A percentile compares a stretch with the other conserved stretches of the same genome.
phyloP scores from a whole-genome alignment of 495 filamentous ascomycete species.

The Neurospora cerealis region DNA sequence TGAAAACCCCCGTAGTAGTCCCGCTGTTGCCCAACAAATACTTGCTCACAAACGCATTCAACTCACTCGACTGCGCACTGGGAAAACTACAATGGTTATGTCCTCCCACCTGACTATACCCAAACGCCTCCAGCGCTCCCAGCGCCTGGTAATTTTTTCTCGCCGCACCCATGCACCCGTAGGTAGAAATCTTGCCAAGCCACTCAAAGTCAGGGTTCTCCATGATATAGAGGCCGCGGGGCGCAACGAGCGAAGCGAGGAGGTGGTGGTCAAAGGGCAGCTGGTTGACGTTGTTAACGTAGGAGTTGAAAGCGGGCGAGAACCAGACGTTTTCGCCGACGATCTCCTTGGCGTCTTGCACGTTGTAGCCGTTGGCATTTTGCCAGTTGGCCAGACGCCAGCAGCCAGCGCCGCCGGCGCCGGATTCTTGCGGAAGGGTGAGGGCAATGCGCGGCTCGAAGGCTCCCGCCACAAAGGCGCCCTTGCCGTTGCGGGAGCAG shows the following conservation, averaged over 20 bases:
- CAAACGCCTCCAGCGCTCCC: conserved; percentile 38
- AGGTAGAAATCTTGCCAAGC: conserved; percentile 39
- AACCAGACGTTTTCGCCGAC: conserved; percentile 45
- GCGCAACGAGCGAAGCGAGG: conserved; percentile 36
- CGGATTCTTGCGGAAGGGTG: conserved; percentile 43
- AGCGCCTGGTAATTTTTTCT: conserved; percentile 40
- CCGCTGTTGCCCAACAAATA: conserved; percentile 30
- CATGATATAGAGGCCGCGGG: conserved; percentile 36
- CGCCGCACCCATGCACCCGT: conserved; percentile 46
- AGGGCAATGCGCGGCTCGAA: conserved; percentile 41
- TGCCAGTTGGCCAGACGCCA: conserved; percentile 39
- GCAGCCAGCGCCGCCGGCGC: conserved; percentile 39
- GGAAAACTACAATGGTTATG: conserved; percentile 48
- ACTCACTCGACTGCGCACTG: conserved; percentile 29
- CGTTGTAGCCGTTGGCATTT: conserved; percentile 34
- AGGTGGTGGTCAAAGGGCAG: conserved; percentile 44
- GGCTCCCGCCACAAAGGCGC: conserved; percentile 41
- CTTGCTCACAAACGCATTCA: conserved; percentile 44
- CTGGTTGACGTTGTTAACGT: conserved; percentile 26
- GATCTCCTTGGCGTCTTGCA: conserved; percentile 41
- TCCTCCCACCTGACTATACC: conserved; percentile 41
- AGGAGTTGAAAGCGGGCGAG: conserved; percentile 30
- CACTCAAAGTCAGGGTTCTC: conserved; percentile 45
- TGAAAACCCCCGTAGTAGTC: conserved; percentile 8
- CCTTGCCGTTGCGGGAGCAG: conserved; percentile 46